Conservation (phyloP, 2,329 filamentous ascomycete genomes). For the Epichloe glyceriae region DNA sequence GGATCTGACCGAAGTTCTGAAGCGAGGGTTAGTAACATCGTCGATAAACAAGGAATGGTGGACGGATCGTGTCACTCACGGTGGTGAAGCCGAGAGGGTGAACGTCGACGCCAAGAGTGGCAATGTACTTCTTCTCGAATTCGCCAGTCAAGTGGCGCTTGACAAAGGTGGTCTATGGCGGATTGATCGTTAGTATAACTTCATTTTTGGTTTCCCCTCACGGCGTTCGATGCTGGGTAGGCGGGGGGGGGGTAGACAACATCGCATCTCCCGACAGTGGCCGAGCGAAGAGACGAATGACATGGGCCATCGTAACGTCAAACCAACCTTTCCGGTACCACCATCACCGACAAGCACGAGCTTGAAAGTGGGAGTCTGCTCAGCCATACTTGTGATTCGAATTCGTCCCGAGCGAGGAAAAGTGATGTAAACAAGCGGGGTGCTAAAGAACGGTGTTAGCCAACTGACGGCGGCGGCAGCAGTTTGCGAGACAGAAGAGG, state of each 20-base stretch:
- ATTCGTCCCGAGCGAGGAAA: constrained; percentile 9
- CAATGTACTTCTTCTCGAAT: constrained; percentile 99
- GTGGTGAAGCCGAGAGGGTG: constrained; percentile 97
- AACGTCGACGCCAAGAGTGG: constrained; percentile 97
- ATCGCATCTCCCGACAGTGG: not conserved
- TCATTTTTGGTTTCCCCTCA: not conserved
- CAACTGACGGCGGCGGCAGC: constrained; percentile 8
- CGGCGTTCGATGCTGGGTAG: constrained; percentile 5
- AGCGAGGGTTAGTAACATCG: constrained; percentile 7
- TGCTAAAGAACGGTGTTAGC: constrained; percentile 25
- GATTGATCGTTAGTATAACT: constrained; percentile 2
- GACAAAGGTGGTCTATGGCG: constrained; percentile 87
- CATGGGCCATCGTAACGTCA: not conserved
- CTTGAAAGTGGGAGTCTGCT: constrained; percentile 78
- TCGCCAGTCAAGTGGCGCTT: constrained; percentile 99
- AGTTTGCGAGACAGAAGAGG: not conserved
- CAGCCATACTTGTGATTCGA: constrained; percentile 47
- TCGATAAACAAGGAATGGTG: not conserved
- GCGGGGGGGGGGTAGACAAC: constrained; percentile 15
- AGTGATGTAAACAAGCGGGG: constrained; percentile 36
- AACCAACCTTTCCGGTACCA: constrained; percentile 88
- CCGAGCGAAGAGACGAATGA: constrained; percentile 10
- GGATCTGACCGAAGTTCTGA: constrained; percentile 84
- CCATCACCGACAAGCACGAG: constrained; percentile 98
- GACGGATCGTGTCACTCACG: constrained; percentile 46